Evolutionary conservation across 176 grass and related monocot species (phyloP).

Genomic region (Oryza meridionalis): DNA sequence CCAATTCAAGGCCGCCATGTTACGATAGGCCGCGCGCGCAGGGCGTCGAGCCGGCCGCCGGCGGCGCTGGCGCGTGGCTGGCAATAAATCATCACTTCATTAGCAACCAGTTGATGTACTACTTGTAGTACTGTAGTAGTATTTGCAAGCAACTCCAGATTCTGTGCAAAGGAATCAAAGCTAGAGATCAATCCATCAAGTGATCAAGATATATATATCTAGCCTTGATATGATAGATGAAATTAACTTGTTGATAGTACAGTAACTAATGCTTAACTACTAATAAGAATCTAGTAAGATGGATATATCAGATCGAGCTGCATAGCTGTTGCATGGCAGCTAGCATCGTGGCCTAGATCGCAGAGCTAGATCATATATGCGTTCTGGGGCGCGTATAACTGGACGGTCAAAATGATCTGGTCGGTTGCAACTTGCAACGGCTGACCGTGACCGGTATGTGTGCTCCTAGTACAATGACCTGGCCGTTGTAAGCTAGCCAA

Average conservation of each 20-base stretch:
- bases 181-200: neutral
- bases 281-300: neutral
- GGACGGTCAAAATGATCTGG: neutral
- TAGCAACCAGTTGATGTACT: neutral
- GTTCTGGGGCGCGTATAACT: neutral
- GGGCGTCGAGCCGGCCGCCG: neutral
- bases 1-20: slow-evolving; percentile 8
- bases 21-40: neutral
- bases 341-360: neutral
- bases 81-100: neutral
- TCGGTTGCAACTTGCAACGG: slow-evolving; percentile 35
- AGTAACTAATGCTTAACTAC: neutral
- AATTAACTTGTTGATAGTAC: neutral
- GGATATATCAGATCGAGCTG: neutral
- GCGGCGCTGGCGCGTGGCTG: neutral
- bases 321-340: slow-evolving; percentile 6
- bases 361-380: neutral
- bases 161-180: neutral
- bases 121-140: neutral
- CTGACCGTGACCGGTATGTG: slow-evolving; percentile 27
- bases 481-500: neutral
- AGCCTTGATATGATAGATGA: neutral
- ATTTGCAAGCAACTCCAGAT: neutral
- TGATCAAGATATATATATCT: neutral
- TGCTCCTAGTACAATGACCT: neutral